Evolutionary conservation across 495 filamentous ascomycete genomes (phyloP).

Genomic region (Xylaria bambusicola): DNA sequence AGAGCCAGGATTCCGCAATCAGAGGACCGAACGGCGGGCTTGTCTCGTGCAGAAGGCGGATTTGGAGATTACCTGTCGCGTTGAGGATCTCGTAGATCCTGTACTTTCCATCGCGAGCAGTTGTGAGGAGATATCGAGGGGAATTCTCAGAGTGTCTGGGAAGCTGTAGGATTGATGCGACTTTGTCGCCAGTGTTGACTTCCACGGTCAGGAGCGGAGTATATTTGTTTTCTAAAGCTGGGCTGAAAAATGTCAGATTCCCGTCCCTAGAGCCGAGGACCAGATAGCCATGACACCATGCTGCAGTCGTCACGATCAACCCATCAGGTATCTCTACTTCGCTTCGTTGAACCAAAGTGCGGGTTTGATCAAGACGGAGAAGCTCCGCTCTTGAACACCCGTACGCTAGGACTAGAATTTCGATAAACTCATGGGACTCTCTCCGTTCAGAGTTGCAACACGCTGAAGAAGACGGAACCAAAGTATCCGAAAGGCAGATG

Average conservation of each 20-base stretch:
- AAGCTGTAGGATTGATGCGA: conserved; percentile 63
- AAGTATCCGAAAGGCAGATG: conserved; percentile 33
- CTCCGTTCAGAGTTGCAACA: neutral
- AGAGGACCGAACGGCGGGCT: conserved; percentile 63
- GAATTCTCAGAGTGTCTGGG: conserved; percentile 24
- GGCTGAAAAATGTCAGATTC: conserved; percentile 52
- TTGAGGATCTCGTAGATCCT: conserved; percentile 53
- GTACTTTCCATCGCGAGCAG: conserved; percentile 73
- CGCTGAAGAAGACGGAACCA: neutral
- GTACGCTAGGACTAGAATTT: conserved; percentile 26
- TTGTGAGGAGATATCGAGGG: conserved; percentile 57
- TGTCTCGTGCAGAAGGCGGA: conserved; percentile 45
- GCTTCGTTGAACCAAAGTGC: conserved; percentile 16
- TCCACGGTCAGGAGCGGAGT: conserved; percentile 34
- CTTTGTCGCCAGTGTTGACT: conserved; percentile 64
- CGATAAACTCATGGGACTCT: conserved; percentile 8
- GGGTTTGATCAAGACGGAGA: conserved; percentile 22
- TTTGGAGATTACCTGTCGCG: neutral
- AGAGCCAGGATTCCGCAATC: conserved; percentile 68
- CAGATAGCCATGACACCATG: conserved; percentile 47
- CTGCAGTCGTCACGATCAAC: conserved; percentile 43
- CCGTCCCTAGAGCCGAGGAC: conserved; percentile 71
- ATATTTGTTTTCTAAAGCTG: conserved; percentile 27
- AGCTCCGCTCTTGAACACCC: conserved; percentile 28
- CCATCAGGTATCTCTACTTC: conserved; percentile 28